phyloP scores from a whole-genome alignment of 1,139 yeast genomes.

The Diutina sp. region DNA sequence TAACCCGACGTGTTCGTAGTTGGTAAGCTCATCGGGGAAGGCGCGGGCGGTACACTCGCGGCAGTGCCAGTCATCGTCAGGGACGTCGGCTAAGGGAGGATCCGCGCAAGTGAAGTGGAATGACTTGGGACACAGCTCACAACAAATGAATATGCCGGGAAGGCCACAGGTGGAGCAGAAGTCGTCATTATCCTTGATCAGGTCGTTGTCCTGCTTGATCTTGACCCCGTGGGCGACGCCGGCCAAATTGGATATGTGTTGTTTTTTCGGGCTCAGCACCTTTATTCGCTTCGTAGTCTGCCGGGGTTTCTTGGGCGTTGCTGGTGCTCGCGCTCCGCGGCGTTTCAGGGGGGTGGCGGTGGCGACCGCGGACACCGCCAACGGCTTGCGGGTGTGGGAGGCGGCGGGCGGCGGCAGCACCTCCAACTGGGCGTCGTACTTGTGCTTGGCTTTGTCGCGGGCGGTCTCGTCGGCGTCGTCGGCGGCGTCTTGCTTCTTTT shows the following conservation, averaged over 20 bases:
- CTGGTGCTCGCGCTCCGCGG: not conserved
- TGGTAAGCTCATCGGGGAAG: slow-evolving; percentile 11
- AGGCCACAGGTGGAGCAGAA: slow-evolving; percentile 83
- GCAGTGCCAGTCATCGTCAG: slow-evolving; percentile 89
- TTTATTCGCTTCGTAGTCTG: not conserved
- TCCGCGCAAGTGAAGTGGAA: slow-evolving; percentile 87
- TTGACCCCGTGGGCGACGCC: not conserved
- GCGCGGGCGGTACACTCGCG: slow-evolving; percentile 40
- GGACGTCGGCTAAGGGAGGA: slow-evolving; percentile 77
- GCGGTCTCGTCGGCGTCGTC: not conserved
- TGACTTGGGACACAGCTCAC: slow-evolving; percentile 86
- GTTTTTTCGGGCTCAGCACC: not conserved
- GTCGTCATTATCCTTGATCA: slow-evolving; percentile 58
- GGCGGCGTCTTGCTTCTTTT: not conserved
- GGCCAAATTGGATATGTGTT: not conserved
- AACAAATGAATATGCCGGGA: slow-evolving; percentile 79
- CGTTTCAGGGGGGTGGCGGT: not conserved
- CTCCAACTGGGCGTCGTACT: not conserved
- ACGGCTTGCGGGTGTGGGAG: not conserved
- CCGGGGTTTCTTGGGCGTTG: not conserved
- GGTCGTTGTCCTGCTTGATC: slow-evolving; percentile 10
- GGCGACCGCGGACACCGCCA: not conserved
- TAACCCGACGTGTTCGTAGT: slow-evolving; percentile 32
- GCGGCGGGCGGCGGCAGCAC: not conserved
- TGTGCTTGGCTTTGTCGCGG: not conserved